Conservation (phyloP, 2,329 filamentous ascomycete species). For the Tricladium varicosporioides region DNA sequence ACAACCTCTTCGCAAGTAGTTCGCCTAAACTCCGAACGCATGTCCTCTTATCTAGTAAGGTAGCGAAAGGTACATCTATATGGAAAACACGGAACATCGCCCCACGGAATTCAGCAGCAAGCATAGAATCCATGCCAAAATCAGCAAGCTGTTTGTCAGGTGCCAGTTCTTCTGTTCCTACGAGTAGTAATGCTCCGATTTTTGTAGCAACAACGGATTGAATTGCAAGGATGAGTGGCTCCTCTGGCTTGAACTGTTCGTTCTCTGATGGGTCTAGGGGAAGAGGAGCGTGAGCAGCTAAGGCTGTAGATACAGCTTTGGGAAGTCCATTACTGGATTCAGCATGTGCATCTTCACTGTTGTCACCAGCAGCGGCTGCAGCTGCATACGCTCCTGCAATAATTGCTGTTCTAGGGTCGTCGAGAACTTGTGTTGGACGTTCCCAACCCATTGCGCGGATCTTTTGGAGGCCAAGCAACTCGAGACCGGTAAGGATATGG, state of each 20-base stretch:
- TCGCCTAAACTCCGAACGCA: not conserved
- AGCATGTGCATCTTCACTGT: not conserved
- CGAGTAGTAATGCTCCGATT: slow-evolving; percentile 1
- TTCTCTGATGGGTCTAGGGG: not conserved
- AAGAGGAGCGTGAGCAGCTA: no score
- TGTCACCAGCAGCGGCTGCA: not conserved
- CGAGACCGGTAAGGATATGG: slow-evolving; percentile 14
- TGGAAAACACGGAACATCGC: slow-evolving; percentile 36
- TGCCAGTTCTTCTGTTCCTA: slow-evolving; percentile 28
- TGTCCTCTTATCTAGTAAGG: slow-evolving; percentile 14
- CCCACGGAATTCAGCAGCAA: slow-evolving; percentile 39
- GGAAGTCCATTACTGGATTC: slow-evolving; percentile 22
- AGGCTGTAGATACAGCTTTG: no score
- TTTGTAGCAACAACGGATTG: not conserved
- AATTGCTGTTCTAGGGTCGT: not conserved
- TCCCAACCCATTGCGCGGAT: slow-evolving; percentile 4
- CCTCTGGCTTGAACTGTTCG: slow-evolving; percentile 29
- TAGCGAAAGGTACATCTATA: slow-evolving; percentile 37
- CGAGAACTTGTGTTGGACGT: not conserved
- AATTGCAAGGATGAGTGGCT: slow-evolving; percentile 23
- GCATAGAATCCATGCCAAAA: slow-evolving; percentile 42
- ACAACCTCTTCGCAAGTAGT: not conserved
- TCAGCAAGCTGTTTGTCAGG: slow-evolving; percentile 26
- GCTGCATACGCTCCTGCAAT: not conserved
- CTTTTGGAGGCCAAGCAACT: slow-evolving; percentile 4